Evolutionary conservation across 768 basidiomycete genomes (phyloP), one percentile per base, ranked within the genome.

Genomic region (Lentinula edodes): DNA sequence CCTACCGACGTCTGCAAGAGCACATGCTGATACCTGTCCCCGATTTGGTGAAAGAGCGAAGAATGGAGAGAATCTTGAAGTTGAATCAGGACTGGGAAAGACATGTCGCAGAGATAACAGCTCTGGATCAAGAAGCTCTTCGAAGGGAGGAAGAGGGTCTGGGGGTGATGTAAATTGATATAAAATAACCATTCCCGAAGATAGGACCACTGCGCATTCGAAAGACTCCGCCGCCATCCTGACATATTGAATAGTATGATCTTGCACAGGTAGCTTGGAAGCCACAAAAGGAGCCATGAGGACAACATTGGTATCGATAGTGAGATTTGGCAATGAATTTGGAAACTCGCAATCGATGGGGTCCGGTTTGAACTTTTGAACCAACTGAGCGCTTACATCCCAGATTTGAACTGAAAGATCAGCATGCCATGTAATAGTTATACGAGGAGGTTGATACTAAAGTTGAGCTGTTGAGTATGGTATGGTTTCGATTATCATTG

Each of bases 1-100:
- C 81, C 68, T 62, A 89, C 93, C 93, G 52, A 91, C 82, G 69
- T 93, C 87, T 10, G 87, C 87, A 12, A 91, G 70, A 6, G 88
- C 85, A 67, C 80, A 83, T 18, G 83, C 78, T 5, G 80, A 77
- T 3, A 84, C 75, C 0, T 75, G 73, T 1, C 83, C 83, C 58
- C 75, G 75, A 23, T 73, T 72, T 39, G 83, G 70, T 34, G 75
- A 73, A 36, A 93, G 70, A 63, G 89, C 77, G 52, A 90, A 81
- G 61, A 80, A 81, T 0, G 91, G 90, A 35, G 76, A 76, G 63
- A 87, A 87, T 38, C 80, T 79, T 46, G 77, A 76, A 28, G 28
- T 28, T 2, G 3, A 2, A 8, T 70, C 73, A 34, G 66, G 67
- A 9, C 69, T 60, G n/a, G 70, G 71, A 9, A 75, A 69, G 35